Conservation (phyloP, 2,329 filamentous ascomycete species). For the Calonectria leucothoes region DNA sequence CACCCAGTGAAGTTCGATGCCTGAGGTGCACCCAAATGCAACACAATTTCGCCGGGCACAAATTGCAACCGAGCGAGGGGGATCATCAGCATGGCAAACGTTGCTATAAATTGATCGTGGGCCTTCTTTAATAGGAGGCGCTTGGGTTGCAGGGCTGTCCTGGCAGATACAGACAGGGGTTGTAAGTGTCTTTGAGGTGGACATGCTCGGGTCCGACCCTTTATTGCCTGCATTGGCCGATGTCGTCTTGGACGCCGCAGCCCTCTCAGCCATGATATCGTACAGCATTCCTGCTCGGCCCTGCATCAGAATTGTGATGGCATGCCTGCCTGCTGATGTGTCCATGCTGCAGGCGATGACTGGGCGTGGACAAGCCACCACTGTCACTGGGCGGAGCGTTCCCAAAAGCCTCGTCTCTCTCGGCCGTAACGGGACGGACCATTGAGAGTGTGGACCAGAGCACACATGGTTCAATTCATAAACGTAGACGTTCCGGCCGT, state of each 20-base stretch:
- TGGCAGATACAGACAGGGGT: slow-evolving; percentile 39
- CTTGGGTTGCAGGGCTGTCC: slow-evolving; percentile 28
- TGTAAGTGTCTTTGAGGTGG: slow-evolving; percentile 12
- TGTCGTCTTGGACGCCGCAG: slow-evolving; percentile 13
- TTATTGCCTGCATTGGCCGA: slow-evolving; percentile 19
- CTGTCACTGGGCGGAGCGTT: slow-evolving; percentile 58
- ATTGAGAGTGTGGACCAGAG: slow-evolving; percentile 33
- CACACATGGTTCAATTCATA: slow-evolving; percentile 60
- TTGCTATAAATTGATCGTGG: slow-evolving; percentile 52
- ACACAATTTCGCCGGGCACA: slow-evolving; percentile 74
- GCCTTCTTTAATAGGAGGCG: slow-evolving; percentile 47
- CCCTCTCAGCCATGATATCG: slow-evolving; percentile 55
- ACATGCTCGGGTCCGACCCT: slow-evolving; percentile 21
- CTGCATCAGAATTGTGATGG: slow-evolving; percentile 69
- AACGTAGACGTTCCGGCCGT: slow-evolving; percentile 65
- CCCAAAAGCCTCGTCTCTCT: slow-evolving; percentile 37
- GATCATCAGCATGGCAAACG: slow-evolving; percentile 70
- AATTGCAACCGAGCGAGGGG: slow-evolving; percentile 73
- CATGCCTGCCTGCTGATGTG: slow-evolving; percentile 64
- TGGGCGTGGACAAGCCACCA: slow-evolving; percentile 65
- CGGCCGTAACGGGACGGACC: slow-evolving; percentile 40
- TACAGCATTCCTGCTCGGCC: slow-evolving; percentile 71
- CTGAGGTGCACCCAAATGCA: slow-evolving; percentile 72
- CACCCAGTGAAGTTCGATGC: slow-evolving; percentile 72
- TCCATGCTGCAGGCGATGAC: slow-evolving; percentile 73